Conservation (phyloP, 495 filamentous ascomycete species). For the Penicillium paxilli region DNA sequence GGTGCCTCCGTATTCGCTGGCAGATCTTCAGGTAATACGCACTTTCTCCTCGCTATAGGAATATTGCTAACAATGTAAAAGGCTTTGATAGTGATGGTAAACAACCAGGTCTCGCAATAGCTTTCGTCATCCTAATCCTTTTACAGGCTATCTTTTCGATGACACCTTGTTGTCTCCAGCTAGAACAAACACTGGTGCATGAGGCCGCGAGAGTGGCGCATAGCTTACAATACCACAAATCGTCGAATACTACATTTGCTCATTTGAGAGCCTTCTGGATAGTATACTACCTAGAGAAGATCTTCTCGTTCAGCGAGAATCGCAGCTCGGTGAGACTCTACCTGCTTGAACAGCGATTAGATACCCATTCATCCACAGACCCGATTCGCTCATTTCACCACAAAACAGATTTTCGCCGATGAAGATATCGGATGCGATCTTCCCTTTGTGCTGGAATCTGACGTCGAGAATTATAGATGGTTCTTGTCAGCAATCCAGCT, state of each 20-base stretch:
- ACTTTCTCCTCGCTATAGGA: no score
- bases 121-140: no score
- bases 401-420: conserved; percentile 8
- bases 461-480: conserved; percentile 31
- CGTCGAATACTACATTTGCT: conserved; percentile 7
- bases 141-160: conserved; percentile 29
- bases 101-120: no score
- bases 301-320: conserved; percentile 26
- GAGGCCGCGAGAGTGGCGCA: not conserved
- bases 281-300: conserved; percentile 36
- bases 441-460: not conserved
- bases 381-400: no score
- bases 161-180: conserved; percentile 32
- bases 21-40: conserved; percentile 4
- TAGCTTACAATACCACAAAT: not conserved
- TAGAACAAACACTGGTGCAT: conserved; percentile 29
- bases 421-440: not conserved
- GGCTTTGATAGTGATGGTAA: not conserved
- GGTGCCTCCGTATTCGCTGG: conserved; percentile 19
- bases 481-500: conserved; percentile 26
- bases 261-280: conserved; percentile 36
- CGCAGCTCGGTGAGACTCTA: conserved; percentile 29
- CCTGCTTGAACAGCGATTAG: no score
- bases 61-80: not conserved
- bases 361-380: no score